phyloP scores from a whole-genome alignment of 148 eudicot genomes.

The Rhododendron henanense region DNA sequence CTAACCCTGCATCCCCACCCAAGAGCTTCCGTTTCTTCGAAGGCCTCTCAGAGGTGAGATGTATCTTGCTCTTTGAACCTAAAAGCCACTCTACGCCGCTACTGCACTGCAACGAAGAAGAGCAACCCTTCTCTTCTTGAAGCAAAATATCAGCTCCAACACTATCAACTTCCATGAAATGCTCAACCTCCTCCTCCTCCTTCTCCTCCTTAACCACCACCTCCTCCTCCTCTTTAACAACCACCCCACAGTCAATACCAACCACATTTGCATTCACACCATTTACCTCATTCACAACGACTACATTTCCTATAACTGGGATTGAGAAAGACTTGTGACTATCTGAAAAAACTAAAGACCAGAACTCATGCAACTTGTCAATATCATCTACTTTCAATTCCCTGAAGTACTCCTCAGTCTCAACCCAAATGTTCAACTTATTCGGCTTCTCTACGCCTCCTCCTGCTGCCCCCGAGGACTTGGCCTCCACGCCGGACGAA shows the following conservation, averaged over 20 bases:
- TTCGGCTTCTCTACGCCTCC: slow-evolving; percentile 39
- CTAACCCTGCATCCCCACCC: slow-evolving; percentile 78
- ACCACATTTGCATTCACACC: slow-evolving; percentile 15
- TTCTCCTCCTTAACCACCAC: slow-evolving; percentile 7
- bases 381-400: slow-evolving; percentile 59
- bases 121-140: slow-evolving; percentile 15
- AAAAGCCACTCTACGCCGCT: slow-evolving; percentile 86
- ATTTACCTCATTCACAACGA: slow-evolving; percentile 12
- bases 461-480: slow-evolving; percentile 33
- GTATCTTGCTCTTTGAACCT: slow-evolving; percentile 80
- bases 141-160: slow-evolving; percentile 4
- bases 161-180: slow-evolving; percentile 41
- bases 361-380: slow-evolving; percentile 47
- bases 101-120: slow-evolving; percentile 35
- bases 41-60: slow-evolving; percentile 73
- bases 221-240: slow-evolving; percentile 23
- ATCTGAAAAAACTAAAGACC: slow-evolving; percentile 28
- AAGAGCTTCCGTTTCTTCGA: slow-evolving; percentile 82
- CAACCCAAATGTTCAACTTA: slow-evolving; percentile 48
- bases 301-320: slow-evolving; percentile 38
- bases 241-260: background rate
- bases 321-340: slow-evolving; percentile 35
- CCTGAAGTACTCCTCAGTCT: slow-evolving; percentile 76
- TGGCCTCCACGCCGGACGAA: slow-evolving; percentile 35
- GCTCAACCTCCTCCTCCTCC: slow-evolving; percentile 23